Base-by-base conservation (phyloP, 73 alveolate genomes). In the Effrenium voratum region DNA sequence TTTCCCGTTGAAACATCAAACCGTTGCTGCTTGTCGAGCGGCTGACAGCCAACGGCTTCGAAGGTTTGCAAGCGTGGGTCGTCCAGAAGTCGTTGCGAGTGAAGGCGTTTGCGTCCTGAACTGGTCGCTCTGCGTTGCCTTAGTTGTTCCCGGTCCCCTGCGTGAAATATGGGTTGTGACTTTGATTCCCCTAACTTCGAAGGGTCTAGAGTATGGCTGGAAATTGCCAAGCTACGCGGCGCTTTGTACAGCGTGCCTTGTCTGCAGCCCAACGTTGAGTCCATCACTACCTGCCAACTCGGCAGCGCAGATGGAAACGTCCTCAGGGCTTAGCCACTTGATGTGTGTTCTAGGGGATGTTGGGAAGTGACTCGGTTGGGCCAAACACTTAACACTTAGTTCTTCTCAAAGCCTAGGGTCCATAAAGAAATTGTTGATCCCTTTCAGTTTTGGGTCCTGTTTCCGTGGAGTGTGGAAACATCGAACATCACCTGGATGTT, bases 231-330 rank as follows among this genome's bases (percentile, higher is more conserved):
- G n/a, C n/a, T n/a, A n/a, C 94, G 43, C 2, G 94, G 94, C 2
- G 94, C 94, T 24, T 85, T 85, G 82, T 85, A 85, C 45, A 85
- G 46, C 0, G 94, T 59, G 26, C 81, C 93, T 44, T 57, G 94
- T 0, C 81, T 28, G 15, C 36, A 16, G 3, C 93, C 93, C 55
- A 83, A 40, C 73, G 93, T 50, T 12, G 79, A 34, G 12, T 52
- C 79, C 49, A 16, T 8, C 41, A 83, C 77, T 28, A 55, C 77
- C 76, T 50, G 34, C 40, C 43, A 83, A 0, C 57, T 77, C 2
- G 77, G 93, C 36, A 83, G 49, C 26, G n/a, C 22, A 22, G 8
- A 24, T 50, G 93, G 77, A 26, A 50, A 83, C 3, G 77, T 83
- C 77, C 93, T 84, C 16, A 6, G 40, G 30, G 26, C 60, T 41